These are phyloP conservation scores for Fomitopsis palustris DNA, from an alignment of 1,284 basidiomycete species.

Conservation along the genomic window DNA sequence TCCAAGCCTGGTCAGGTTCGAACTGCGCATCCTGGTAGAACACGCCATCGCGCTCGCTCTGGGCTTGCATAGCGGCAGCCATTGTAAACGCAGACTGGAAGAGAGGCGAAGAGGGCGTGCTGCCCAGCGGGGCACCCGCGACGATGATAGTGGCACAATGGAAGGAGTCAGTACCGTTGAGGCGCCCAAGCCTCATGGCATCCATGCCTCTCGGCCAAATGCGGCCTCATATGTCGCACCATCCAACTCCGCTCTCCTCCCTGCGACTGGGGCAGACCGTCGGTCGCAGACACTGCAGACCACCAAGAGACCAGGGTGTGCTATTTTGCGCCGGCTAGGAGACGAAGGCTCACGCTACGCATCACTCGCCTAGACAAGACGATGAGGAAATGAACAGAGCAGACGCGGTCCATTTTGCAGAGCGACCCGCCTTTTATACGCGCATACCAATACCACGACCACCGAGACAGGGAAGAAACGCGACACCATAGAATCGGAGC, in stretches of 20 bases:
- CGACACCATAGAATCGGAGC: too few relatives aligned
- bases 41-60: neutral
- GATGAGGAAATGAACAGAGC: too few relatives aligned
- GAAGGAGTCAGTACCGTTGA: neutral
- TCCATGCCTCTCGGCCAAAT: slow-evolving; percentile 3
- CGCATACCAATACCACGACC: too few relatives aligned
- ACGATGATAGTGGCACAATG: slow-evolving; percentile 1
- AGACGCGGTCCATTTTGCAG: too few relatives aligned
- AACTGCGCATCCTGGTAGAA: neutral
- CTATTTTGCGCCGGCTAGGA: too few relatives aligned
- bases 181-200: slow-evolving; percentile 4
- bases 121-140: slow-evolving; percentile 1
- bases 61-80: neutral
- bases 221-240: neutral
- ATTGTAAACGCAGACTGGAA: neutral
- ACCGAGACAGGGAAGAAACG: too few relatives aligned
- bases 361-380: too few relatives aligned
- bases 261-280: neutral
- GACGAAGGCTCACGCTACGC: too few relatives aligned
- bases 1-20: slow-evolving; percentile 6
- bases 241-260: neutral
- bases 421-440: too few relatives aligned
- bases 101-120: slow-evolving; percentile 1
- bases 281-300: too few relatives aligned
- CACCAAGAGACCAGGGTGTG: too few relatives aligned